phyloP scores from a whole-genome alignment of 2,329 filamentous ascomycete genomes.

The Aureobasidium sp. region DNA sequence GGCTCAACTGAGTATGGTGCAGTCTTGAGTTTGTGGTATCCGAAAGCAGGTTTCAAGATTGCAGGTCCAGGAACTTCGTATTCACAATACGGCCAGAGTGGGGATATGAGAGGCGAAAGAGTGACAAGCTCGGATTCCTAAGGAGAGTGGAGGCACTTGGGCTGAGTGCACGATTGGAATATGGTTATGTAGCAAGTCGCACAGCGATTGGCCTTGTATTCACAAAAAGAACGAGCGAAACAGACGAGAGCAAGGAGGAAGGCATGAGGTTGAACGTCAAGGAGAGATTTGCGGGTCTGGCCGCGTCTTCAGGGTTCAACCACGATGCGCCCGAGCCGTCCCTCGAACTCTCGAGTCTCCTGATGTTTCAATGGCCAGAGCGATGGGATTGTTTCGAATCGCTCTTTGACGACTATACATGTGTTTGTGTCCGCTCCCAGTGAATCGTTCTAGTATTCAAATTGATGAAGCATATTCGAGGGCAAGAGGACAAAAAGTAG shows the following conservation, averaged over 20 bases:
- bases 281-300: conserved; percentile 9
- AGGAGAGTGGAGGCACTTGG: not conserved
- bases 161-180: not conserved
- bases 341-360: not conserved
- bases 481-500: too few species aligned
- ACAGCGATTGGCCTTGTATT: not conserved
- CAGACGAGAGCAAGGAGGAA: not conserved
- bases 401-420: too few species aligned
- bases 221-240: not conserved
- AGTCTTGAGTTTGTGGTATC: not conserved
- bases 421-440: too few species aligned
- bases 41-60: not conserved
- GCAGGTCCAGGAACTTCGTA: not conserved
- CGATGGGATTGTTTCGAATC: not conserved
- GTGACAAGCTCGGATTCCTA: too few species aligned
- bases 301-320: conserved; percentile 6
- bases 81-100: not conserved
- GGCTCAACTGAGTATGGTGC: not conserved
- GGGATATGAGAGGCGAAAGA: not conserved
- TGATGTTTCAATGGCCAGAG: not conserved
- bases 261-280: conserved; percentile 1
- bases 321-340: conserved; percentile 5
- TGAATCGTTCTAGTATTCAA: too few species aligned
- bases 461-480: too few species aligned
- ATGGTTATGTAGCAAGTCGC: too few species aligned